phyloP scores from a whole-genome alignment of 1,284 basidiomycete genomes.

The Vanrija sp. region DNA sequence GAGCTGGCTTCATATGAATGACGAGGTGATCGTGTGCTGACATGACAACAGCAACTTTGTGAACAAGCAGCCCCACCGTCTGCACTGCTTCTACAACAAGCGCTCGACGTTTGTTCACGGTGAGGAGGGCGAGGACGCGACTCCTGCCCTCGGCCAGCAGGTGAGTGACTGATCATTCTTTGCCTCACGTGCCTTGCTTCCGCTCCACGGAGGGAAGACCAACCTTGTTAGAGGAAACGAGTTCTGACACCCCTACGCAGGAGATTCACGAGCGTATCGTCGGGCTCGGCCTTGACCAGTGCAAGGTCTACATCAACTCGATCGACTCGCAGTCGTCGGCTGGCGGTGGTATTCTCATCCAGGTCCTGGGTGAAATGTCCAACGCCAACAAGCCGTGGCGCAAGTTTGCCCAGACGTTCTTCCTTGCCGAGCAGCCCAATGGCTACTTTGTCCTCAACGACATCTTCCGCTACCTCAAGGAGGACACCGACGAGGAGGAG shows the following conservation, averaged over 20 bases:
- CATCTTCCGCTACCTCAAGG: constrained; percentile 98
- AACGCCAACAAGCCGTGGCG: constrained; percentile 85
- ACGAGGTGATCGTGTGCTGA: constrained; percentile 1
- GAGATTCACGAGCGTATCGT: constrained; percentile 97
- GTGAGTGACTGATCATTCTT: constrained; percentile 51
- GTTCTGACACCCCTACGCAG: constrained; percentile 51
- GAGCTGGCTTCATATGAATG: neutral
- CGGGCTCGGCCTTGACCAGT: constrained; percentile 88
- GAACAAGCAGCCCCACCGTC: constrained; percentile 92
- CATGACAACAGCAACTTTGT: constrained; percentile 67
- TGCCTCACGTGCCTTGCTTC: neutral
- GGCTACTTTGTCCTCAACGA: constrained; percentile 99
- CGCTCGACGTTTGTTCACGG: constrained; percentile 94
- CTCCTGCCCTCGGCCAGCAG: constrained; percentile 82
- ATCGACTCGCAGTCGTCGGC: constrained; percentile 92
- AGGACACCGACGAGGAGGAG: constrained; percentile 73
- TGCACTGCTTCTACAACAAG: constrained; percentile 99
- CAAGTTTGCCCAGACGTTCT: constrained; percentile 99
- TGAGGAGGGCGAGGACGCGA: constrained; percentile 89
- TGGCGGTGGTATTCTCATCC: constrained; percentile 94
- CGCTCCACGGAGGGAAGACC: neutral
- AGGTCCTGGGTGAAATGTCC: constrained; percentile 98
- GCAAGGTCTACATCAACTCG: constrained; percentile 96
- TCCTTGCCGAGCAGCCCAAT: constrained; percentile 97
- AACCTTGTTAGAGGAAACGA: neutral